Conservation (phyloP, 768 basidiomycete species). For the Russula abietina region DNA sequence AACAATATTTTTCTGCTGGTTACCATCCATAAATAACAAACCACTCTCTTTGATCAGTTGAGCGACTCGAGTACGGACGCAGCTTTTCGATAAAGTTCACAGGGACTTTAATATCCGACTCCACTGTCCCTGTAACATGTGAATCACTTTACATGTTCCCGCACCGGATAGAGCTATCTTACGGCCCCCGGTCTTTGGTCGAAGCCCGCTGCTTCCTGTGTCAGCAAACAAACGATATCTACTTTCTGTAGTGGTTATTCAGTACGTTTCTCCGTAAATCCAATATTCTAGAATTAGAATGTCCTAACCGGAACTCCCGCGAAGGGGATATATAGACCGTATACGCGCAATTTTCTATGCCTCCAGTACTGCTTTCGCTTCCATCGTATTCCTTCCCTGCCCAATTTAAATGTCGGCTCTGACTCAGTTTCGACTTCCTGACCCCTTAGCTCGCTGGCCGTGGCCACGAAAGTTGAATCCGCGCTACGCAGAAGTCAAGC, state of each 20-base stretch:
- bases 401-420: not conserved
- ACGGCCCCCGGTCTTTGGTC: not conserved
- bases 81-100: too few relatives aligned
- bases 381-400: not conserved
- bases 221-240: not conserved
- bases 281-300: not conserved
- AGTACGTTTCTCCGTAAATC: not conserved
- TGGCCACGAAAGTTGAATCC: conserved; percentile 39
- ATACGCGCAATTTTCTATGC: not conserved
- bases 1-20: not conserved
- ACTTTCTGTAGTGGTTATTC: not conserved
- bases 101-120: not conserved
- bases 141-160: not conserved
- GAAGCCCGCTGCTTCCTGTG: not conserved
- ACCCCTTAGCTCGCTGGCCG: conserved; percentile 40
- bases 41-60: too few relatives aligned
- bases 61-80: too few relatives aligned
- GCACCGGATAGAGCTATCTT: not conserved
- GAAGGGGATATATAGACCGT: conserved; percentile 1
- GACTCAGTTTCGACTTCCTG: conserved; percentile 33
- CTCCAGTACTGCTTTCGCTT: not conserved
- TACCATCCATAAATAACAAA: too few relatives aligned
- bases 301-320: not conserved
- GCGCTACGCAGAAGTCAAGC: conserved; percentile 33
- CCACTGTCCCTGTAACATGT: not conserved